phyloP scores from a whole-genome alignment of 495 filamentous ascomycete genomes.

The Staphylotrichum longicolle region DNA sequence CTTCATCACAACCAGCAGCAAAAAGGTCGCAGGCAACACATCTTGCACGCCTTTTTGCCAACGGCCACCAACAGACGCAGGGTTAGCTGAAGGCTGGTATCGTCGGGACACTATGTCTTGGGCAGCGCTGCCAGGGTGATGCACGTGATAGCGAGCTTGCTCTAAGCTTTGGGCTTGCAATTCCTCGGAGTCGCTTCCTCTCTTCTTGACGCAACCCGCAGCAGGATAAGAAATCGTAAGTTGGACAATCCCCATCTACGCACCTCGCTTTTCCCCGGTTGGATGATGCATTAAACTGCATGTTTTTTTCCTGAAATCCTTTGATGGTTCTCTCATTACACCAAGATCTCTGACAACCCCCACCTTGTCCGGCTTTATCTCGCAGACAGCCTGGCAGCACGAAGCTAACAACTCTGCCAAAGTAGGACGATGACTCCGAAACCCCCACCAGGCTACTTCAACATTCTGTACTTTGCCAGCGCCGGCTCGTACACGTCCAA shows the following conservation, averaged over 20 bases:
- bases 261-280: constrained; percentile 19
- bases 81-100: not conserved
- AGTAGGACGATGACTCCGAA: constrained; percentile 39
- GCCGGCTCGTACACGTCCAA: constrained; percentile 71
- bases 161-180: constrained; percentile 4
- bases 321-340: constrained; percentile 49
- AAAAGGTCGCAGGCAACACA: not conserved
- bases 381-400: not conserved
- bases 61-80: not conserved
- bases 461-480: constrained; percentile 82
- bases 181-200: constrained; percentile 12
- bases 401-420: constrained; percentile 24
- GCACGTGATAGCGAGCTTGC: constrained; percentile 17
- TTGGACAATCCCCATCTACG: constrained; percentile 1
- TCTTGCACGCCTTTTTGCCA: constrained; percentile 8
- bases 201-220: constrained; percentile 2
- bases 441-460: constrained; percentile 61
- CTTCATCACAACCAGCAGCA: constrained; percentile 11
- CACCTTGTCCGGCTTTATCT: constrained; percentile 12
- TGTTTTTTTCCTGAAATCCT: constrained; percentile 57
- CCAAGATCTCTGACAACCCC: constrained; percentile 60
- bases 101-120: not conserved
- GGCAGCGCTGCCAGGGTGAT: not conserved
- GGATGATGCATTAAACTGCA: constrained; percentile 57
- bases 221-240: constrained; percentile 19